Base-by-base conservation (phyloP, 257 asterid species). In the Nicotiana otophora region DNA sequence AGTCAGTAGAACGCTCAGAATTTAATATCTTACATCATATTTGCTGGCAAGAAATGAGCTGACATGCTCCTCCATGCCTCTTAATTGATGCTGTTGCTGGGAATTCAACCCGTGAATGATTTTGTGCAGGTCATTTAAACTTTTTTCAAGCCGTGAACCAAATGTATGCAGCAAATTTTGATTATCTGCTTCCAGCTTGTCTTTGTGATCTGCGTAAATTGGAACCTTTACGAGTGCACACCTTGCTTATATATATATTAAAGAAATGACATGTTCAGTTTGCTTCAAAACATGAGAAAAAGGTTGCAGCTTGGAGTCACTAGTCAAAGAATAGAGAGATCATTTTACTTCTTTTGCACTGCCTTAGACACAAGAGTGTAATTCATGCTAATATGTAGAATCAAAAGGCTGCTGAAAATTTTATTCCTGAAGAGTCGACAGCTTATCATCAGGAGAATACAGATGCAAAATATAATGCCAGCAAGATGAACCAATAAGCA, bases 61-160 rank as follows among this genome's bases (percentile, higher is more conserved):
- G 85, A 75, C 85, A 75, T 87, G 77, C 84, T 89, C 90, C 82
- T 90, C 91, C 70, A 90, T 87, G 88, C 87, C 54, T 89, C 84
- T 87, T 64, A 94, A 82, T 77, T 94, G 96, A 81, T 86, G 90
- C 61, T 94, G 92, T 83, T 94, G 98, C 86, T 92, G 89, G 67
- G 91, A 87, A 17, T 90, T 87, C 70, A 94, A 90, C 83, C 90
- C 86, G 55, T 88, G 84, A 66, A 94, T 84, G 82, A 81, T 86
- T 83, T 87, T 84, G 57, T 92, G 96, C 76, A 94, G 93, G 84
- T 90, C 91, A 70, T 91, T 90, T 84, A 94, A 87, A 82, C 94
- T 89, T 79, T 82, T 83, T 34, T 90, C 95, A 69, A 92, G 92
- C 84, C 87, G 92, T 74, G 84, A 88, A 79, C 93, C 97, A 85